Percentiles rank a stretch among this genome's conserved stretches.
Evolutionary conservation across 176 grass and related monocot genomes (phyloP).

Genomic region (Hsuehochloa calcarea): DNA sequence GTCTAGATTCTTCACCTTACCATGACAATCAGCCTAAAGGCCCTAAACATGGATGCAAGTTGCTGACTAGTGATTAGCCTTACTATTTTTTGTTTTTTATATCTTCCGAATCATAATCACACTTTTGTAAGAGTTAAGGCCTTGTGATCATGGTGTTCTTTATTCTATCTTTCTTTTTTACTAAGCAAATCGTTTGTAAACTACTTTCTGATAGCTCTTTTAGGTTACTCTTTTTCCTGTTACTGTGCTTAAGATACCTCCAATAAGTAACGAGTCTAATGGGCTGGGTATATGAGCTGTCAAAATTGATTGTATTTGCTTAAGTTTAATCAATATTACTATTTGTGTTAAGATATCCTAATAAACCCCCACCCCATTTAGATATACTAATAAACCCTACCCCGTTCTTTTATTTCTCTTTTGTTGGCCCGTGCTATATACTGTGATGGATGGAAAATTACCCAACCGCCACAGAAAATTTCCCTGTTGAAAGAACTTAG

Average conservation of each 20-base stretch:
- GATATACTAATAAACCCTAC: not conserved
- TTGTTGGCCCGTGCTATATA: not conserved
- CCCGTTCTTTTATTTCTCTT: not conserved
- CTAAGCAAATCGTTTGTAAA: not conserved
- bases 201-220: not conserved
- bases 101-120: not conserved
- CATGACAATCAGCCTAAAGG: too few relatives aligned
- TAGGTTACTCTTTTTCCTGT: not conserved
- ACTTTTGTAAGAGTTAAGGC: not conserved
- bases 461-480: not conserved
- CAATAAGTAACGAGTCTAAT: not conserved
- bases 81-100: not conserved
- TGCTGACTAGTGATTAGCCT: not conserved
- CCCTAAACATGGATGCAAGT: not conserved
- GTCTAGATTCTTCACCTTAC: too few relatives aligned
- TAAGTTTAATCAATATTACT: not conserved
- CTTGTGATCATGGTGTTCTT: not conserved
- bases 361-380: not conserved
- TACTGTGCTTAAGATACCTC: not conserved
- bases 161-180: not conserved
- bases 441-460: not conserved
- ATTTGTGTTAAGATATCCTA: not conserved
- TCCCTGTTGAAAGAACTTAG: not conserved
- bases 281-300: not conserved
- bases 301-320: not conserved